A percentile compares a stretch with the other conserved stretches of the same genome.
Conservation (phyloP, 2,329 filamentous ascomycete species). For the Phialemonium atrogriseum region DNA sequence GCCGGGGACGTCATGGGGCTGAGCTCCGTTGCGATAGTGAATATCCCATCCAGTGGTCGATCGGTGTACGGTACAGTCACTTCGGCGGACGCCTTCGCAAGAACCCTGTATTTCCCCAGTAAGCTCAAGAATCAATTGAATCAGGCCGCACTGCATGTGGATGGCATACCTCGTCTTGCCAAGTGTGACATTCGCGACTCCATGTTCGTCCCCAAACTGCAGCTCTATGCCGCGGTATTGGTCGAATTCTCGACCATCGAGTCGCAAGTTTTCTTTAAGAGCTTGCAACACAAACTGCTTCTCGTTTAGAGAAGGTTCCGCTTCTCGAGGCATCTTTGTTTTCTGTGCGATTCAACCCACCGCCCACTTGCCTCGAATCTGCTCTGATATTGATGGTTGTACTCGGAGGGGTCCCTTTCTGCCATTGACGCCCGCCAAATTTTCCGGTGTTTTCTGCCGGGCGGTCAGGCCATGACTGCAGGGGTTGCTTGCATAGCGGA, state of each 20-base stretch:
- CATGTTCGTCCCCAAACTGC: conserved; percentile 83
- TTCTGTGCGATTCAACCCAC: conserved; percentile 9
- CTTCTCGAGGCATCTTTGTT: conserved; percentile 89
- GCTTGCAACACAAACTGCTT: conserved; percentile 78
- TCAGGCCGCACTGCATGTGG: not conserved
- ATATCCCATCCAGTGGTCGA: conserved; percentile 90
- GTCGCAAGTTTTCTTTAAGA: conserved; percentile 67
- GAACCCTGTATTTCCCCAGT: conserved; percentile 48
- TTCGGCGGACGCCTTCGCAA: conserved; percentile 80
- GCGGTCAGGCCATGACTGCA: conserved; percentile 5
- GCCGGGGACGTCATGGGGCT: conserved; percentile 86
- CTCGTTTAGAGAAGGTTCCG: conserved; percentile 83
- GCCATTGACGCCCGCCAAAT: conserved; percentile 15
- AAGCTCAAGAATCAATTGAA: not conserved
- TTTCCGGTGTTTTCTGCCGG: conserved; percentile 16
- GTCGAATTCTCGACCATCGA: conserved; percentile 78
- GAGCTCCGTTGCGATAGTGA: conserved; percentile 85
- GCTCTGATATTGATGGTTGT: too few species aligned
- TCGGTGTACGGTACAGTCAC: conserved; percentile 79
- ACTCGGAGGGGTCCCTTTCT: conserved; percentile 16
- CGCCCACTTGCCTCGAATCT: conserved; percentile 1
- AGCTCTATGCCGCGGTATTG: conserved; percentile 71
- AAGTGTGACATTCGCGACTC: conserved; percentile 75
- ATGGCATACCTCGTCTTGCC: conserved; percentile 74
- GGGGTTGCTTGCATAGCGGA: too few species aligned